Evolutionary conservation across 176 grass and related monocot genomes (phyloP), one percentile per base, ranked within the genome.

Genomic region (Olyra latifolia): DNA sequence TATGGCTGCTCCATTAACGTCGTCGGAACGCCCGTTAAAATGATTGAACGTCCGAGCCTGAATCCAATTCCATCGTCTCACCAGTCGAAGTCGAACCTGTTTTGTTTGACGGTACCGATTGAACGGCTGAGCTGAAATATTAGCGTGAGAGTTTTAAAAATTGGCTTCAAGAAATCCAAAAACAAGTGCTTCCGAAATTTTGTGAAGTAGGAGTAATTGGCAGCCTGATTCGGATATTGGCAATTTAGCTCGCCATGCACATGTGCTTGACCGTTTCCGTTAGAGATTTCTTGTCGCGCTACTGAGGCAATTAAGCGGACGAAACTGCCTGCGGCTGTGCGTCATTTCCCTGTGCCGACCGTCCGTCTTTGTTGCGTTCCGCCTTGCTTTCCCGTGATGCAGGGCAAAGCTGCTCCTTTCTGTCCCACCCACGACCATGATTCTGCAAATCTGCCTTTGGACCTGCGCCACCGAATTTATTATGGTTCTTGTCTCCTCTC

Each of bases 391-490:
- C 85, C 85, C 72, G 79, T 82, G 64, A 82, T 38, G 54, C 30
- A 53, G 71, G 71, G 67, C 42, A 45, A 16, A n/a, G 69, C 49
- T 22, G 65, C 13, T 10, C 64, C 38, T 20, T 10, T 64, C 38
- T 41, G 53, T 32, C 62, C 6, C 62, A 69, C 70, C 6, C 62
- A 69, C 53, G 54, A 82, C 79, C 32, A 82, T 24, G 72, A 71
- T 53, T 46, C 72, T 23, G 45, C 85, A 71, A 41, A 87, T 82
- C 54, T 70, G 63, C 17, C 53, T 66, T 52, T 32, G 53, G 40
- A 67, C 52, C 62, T 81, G 72, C 64, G 1, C 79, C 85, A 77
- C 65, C 15, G 85, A 24, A 87, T 82, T 71, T 77, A 74, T 77
- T 69, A 19, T 55, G 79, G 24, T 10, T 63, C 38, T 55, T 67